Evolutionary conservation across 176 grass and related monocot species (phyloP).

Genomic region (Eleusine indica): DNA sequence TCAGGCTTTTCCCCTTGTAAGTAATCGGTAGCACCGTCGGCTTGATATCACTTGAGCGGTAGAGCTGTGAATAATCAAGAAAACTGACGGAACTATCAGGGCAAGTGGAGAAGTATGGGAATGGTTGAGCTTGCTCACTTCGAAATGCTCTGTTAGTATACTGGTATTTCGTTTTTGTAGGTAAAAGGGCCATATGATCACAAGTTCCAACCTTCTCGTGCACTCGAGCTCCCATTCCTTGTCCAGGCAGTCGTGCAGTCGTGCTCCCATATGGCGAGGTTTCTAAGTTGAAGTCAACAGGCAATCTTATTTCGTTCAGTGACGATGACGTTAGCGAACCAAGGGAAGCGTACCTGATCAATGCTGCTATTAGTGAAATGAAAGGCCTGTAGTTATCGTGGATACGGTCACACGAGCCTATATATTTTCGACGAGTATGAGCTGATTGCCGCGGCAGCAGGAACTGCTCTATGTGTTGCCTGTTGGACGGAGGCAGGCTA

Average conservation of each 20-base stretch:
- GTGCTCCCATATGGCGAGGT: not conserved
- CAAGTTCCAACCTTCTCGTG: not conserved
- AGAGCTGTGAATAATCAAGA: slow-evolving; percentile 46
- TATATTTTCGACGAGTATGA: too few relatives aligned
- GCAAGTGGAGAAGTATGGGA: slow-evolving; percentile 60
- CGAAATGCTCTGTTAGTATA: slow-evolving; percentile 19
- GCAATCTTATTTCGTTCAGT: not conserved
- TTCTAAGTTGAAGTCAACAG: not conserved
- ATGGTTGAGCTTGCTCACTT: slow-evolving; percentile 55
- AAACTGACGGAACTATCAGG: slow-evolving; percentile 67
- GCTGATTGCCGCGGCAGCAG: too few relatives aligned
- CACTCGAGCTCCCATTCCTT: too few relatives aligned
- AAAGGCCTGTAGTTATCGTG: too few relatives aligned
- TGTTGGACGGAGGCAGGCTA: too few relatives aligned
- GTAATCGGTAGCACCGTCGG: slow-evolving; percentile 62
- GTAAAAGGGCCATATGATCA: slow-evolving; percentile 17
- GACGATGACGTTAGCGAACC: not conserved
- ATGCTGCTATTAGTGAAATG: too few relatives aligned
- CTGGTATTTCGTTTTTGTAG: not conserved
- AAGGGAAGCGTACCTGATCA: not conserved
- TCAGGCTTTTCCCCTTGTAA: slow-evolving; percentile 52
- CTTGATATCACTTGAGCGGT: slow-evolving; percentile 44
- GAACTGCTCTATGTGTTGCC: too few relatives aligned
- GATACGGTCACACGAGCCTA: too few relatives aligned
- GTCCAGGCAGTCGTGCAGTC: not conserved